phyloP scores from a whole-genome alignment of 352 stramenopile species.

The Phytophthora colocasiae region DNA sequence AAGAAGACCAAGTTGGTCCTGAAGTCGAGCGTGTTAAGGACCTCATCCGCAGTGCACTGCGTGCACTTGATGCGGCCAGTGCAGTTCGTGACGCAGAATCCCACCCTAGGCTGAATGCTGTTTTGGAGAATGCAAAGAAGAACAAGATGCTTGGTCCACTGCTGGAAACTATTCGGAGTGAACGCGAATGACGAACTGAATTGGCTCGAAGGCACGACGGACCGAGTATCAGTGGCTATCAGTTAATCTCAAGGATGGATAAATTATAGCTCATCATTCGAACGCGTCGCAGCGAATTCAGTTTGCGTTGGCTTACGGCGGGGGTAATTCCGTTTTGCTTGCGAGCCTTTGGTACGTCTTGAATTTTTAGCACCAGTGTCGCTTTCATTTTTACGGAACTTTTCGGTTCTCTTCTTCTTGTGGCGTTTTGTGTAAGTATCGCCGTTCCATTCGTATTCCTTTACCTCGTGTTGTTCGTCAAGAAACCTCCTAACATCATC shows the following conservation, averaged over 20 bases:
- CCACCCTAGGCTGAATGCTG: slow-evolving; percentile 71
- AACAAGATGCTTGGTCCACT: slow-evolving; percentile 67
- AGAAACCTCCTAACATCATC: slow-evolving; percentile 62
- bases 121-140: slow-evolving; percentile 74
- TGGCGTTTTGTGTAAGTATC: slow-evolving; percentile 35
- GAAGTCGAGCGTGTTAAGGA: slow-evolving; percentile 97
- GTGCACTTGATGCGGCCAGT: slow-evolving; percentile 83
- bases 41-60: slow-evolving; percentile 95
- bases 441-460: slow-evolving; percentile 74
- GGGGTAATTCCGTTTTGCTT: slow-evolving; percentile 3
- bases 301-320: slow-evolving; percentile 1
- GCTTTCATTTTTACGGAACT: slow-evolving; percentile 12
- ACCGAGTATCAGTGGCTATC: not conserved
- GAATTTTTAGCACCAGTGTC: slow-evolving; percentile 4
- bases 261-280: slow-evolving; percentile 46
- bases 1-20: slow-evolving; percentile 94
- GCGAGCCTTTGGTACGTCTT: slow-evolving; percentile 4
- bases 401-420: slow-evolving; percentile 23
- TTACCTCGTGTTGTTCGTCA: slow-evolving; percentile 54
- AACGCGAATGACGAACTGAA: slow-evolving; percentile 47
- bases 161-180: slow-evolving; percentile 72
- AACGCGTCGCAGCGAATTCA: not conserved
- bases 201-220: slow-evolving; percentile 6
- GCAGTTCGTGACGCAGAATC: slow-evolving; percentile 74
- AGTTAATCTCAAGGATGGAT: slow-evolving; percentile 2